Evolutionary conservation across 768 basidiomycete species (phyloP).

Genomic region (Exidia glandulosa): DNA sequence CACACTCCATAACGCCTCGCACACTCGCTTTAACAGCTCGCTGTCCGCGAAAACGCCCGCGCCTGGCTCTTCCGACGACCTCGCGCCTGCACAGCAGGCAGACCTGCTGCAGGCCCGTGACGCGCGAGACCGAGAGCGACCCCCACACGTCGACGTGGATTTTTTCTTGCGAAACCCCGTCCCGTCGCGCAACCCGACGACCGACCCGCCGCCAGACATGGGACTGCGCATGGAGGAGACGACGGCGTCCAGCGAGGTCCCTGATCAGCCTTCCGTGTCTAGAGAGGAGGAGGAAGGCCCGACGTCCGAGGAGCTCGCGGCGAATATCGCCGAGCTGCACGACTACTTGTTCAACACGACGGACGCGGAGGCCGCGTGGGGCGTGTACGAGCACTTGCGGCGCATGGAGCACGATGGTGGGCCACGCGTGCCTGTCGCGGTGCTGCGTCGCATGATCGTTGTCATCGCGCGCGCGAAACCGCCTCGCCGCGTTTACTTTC

Average conservation of each 20-base stretch:
- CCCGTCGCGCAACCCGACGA: no score
- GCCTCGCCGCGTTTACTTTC: slow-evolving; percentile 48
- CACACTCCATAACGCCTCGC: background rate
- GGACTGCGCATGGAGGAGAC: background rate
- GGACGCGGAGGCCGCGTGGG: background rate
- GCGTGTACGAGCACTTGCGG: background rate
- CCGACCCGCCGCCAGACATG: background rate
- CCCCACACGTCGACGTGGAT: background rate
- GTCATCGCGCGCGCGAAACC: slow-evolving; percentile 44
- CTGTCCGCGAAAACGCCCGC: background rate
- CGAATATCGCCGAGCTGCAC: background rate
- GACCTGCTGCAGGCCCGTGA: background rate
- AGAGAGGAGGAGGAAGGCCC: no score
- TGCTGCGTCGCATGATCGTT: slow-evolving; percentile 49
- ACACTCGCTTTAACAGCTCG: background rate
- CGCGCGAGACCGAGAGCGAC: background rate
- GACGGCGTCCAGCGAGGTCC: background rate
- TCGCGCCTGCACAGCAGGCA: no score
- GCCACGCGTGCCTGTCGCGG: slow-evolving; percentile 1
- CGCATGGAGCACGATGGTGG: background rate
- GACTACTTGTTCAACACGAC: background rate
- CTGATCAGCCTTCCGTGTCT: background rate
- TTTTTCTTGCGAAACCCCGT: no score
- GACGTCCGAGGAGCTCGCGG: background rate
- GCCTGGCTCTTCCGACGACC: background rate